Conservation (phyloP, 805 yeast species). For the Ogataea glucozyma region DNA sequence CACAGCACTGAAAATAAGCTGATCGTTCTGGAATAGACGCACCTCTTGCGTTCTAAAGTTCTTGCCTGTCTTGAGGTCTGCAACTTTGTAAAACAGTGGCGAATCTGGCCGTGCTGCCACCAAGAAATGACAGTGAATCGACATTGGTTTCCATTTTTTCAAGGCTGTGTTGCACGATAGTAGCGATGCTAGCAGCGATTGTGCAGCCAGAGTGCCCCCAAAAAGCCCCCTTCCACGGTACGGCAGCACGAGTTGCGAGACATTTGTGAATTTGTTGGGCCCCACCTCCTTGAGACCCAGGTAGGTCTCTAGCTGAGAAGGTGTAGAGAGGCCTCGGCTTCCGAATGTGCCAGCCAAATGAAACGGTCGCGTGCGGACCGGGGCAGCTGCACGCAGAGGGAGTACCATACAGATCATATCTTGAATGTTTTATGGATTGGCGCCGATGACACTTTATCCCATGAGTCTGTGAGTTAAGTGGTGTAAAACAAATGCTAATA, state of each 20-base stretch:
- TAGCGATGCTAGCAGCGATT: slow-evolving; percentile 60
- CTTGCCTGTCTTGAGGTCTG: slow-evolving; percentile 51
- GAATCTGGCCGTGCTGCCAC: slow-evolving; percentile 49
- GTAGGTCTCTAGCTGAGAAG: slow-evolving; percentile 19
- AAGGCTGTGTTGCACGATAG: slow-evolving; percentile 43
- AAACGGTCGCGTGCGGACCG: no score
- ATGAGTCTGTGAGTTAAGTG: no score
- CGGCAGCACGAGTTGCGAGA: slow-evolving; percentile 39
- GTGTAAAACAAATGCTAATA: no score
- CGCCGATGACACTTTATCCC: no score
- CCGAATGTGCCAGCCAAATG: no score
- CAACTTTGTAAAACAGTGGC: slow-evolving; percentile 56
- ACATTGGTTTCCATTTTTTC: slow-evolving; percentile 50
- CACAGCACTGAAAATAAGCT: slow-evolving; percentile 51
- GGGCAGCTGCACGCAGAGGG: no score
- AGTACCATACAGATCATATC: no score
- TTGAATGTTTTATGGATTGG: no score
- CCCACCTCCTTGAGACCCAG: slow-evolving; percentile 26
- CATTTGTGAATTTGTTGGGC: slow-evolving; percentile 26
- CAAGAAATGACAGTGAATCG: slow-evolving; percentile 64
- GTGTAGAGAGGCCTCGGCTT: not conserved
- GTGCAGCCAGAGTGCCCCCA: slow-evolving; percentile 72
- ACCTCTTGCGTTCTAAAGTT: slow-evolving; percentile 55
- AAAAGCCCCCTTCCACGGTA: slow-evolving; percentile 64
- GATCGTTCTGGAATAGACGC: slow-evolving; percentile 53